Base-by-base conservation (phyloP, 495 filamentous ascomycete genomes). In the Viridothelium virens region DNA sequence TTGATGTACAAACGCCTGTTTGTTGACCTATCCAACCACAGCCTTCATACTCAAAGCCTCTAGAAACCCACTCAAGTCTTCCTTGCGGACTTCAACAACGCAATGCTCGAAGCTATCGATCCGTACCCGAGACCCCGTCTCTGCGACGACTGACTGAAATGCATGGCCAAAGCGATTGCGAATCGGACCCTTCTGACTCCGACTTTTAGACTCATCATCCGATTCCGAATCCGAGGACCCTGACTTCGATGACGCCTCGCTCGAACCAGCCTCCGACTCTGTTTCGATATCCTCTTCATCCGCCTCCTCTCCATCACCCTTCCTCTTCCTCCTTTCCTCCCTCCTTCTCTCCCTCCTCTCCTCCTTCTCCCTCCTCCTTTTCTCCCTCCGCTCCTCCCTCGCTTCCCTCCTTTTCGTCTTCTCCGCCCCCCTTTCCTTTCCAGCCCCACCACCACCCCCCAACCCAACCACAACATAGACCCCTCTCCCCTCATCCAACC, bases 61-160 rank as follows among this genome's bases (percentile, higher is more conserved):
- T 69, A 98, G 81, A 75, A 98, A 98, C 11, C 88, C 91, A 25
- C 87, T 84, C 38, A 98, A 80, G 77, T 97, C 93, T 74, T 98
- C 94, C 78, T 96, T 96, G 79, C 87, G 85, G 38, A 98, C 94
- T 78, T 97, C 94, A 61, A 97, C 91, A 10, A 97, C 95, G 69
- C 91, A 96, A 75, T 96, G 89, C 77, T 98, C 95, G 76, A 98
- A 98, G 77, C 89, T 92, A 75, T 98, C 94, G 69, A 97, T 96
- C 65, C 91, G 80, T 25, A 97, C 91, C 16, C 92, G 80, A 3
- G 92, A 90, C 67, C 87, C 92, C 47, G 93, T 98, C 79, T 96
- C 91, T 64, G 86, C 85, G 31, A 96, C 89, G 7, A 97, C 95
- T 72, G 96, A 92, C 73, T 96, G 91, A 77, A 97, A 98, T 10